Evolutionary conservation across 306 rosid genomes (phyloP).

Genomic region (Psophocarpus tetragonolobus): DNA sequence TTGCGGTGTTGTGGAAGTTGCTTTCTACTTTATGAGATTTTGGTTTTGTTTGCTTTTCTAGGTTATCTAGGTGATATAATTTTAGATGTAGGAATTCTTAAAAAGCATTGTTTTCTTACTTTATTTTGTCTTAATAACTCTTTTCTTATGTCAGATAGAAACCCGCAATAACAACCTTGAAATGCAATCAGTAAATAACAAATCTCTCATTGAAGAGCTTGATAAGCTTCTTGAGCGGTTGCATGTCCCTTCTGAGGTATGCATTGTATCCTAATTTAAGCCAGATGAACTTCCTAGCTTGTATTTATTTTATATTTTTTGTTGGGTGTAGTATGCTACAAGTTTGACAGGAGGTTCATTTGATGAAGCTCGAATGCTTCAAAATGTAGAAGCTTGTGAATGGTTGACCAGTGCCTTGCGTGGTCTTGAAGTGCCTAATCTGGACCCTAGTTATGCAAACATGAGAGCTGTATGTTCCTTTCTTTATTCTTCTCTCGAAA

Average conservation of each 20-base stretch:
- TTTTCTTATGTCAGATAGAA: conserved; percentile 78
- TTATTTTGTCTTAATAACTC: conserved; percentile 22
- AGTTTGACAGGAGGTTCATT: conserved; percentile 89
- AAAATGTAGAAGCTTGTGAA: conserved; percentile 97
- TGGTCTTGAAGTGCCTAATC: conserved; percentile 74
- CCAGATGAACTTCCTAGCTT: conserved; percentile 24
- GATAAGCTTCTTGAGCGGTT: conserved; percentile 86
- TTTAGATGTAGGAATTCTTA: background rate
- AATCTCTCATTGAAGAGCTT: conserved; percentile 91
- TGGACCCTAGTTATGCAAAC: conserved; percentile 79
- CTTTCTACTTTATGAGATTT: conserved; percentile 26
- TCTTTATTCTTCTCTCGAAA: conserved; percentile 27
- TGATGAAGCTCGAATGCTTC: conserved; percentile 91
- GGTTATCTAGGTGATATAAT: conserved; percentile 18
- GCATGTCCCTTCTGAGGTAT: conserved; percentile 94
- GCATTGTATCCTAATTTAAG: conserved; percentile 22
- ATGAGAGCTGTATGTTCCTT: conserved; percentile 81
- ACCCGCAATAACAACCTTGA: conserved; percentile 89
- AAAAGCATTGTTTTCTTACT: conserved; percentile 9
- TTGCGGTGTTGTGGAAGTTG: conserved; percentile 15
- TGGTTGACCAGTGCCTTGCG: conserved; percentile 89
- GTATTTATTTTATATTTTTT: conserved; percentile 38
- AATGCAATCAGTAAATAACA: conserved; percentile 94
- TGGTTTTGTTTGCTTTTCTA: conserved; percentile 12
- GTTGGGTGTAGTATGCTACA: conserved; percentile 71